Percentiles rank a stretch among this genome's conserved stretches.
Conservation (phyloP, 495 filamentous ascomycete genomes). For the Penicillium psychrofluorescens region DNA sequence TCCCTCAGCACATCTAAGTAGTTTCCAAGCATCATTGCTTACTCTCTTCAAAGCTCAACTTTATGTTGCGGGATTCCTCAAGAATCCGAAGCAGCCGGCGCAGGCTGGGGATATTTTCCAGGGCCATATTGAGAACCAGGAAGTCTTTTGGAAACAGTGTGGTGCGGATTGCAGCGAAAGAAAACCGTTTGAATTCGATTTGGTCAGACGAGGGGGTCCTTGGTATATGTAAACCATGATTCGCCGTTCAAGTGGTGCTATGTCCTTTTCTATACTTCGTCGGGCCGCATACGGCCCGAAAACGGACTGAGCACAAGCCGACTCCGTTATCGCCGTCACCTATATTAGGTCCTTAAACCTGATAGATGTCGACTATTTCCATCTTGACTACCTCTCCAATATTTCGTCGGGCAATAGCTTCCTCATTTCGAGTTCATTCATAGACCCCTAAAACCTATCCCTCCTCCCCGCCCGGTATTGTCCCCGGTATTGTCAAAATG, state of each 20-base stretch:
- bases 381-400: too few species aligned
- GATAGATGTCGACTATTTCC: neutral
- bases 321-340: too few species aligned
- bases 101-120: neutral
- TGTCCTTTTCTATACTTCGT: neutral
- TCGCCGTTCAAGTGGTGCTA: neutral
- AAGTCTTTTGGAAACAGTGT: neutral
- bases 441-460: neutral
- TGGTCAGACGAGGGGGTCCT: too few species aligned
- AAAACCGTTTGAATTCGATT: too few species aligned
- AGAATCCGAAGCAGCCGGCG: neutral
- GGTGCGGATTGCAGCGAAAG: too few species aligned
- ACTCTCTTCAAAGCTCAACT: neutral
- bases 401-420: too few species aligned
- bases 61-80: neutral
- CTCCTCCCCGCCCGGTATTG: too few species aligned
- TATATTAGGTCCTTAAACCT: neutral
- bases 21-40: neutral
- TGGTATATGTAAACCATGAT: too few species aligned
- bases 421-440: neutral
- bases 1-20: too few species aligned
- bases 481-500: neutral
- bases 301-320: neutral
- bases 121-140: neutral
- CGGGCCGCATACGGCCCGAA: conserved; percentile 5